Conservation (phyloP, 129 eudicot genomes). For the Flaveria brownii region DNA sequence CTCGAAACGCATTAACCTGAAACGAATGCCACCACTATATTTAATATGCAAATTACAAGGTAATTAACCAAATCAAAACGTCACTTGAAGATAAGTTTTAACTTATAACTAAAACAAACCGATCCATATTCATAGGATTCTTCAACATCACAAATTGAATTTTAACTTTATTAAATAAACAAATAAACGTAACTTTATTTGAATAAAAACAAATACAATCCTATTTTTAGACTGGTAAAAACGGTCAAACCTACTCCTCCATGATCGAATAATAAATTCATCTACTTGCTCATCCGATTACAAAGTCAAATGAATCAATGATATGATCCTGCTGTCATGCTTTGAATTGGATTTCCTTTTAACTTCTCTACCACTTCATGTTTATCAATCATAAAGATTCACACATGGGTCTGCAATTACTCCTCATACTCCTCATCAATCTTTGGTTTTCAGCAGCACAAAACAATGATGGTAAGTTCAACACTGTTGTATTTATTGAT, state of each 20-base stretch:
- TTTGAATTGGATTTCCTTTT: neutral
- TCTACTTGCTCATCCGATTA: neutral
- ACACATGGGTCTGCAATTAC: neutral
- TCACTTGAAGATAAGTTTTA: no score
- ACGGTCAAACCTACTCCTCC: conserved; percentile 12
- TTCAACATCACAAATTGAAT: neutral
- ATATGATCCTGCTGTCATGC: neutral
- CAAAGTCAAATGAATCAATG: neutral
- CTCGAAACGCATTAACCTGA: no score
- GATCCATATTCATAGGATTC: neutral
- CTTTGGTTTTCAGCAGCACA: neutral
- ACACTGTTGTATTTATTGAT: neutral
- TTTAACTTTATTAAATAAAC: neutral
- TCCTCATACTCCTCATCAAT: conserved; percentile 1
- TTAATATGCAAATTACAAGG: no score
- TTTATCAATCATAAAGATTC: neutral
- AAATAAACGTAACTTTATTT: no score
- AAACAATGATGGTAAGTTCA: conserved; percentile 1
- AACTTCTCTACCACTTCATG: neutral
- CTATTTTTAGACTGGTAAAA: neutral
- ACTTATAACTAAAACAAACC: neutral
- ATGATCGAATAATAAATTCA: neutral
- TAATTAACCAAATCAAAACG: no score
- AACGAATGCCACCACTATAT: no score
- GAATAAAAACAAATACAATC: neutral